A percentile compares a stretch with the other conserved stretches of the same genome.
Evolutionary conservation across 805 yeast genomes (phyloP).

Genomic region (Metschnikowia cubensis): DNA sequence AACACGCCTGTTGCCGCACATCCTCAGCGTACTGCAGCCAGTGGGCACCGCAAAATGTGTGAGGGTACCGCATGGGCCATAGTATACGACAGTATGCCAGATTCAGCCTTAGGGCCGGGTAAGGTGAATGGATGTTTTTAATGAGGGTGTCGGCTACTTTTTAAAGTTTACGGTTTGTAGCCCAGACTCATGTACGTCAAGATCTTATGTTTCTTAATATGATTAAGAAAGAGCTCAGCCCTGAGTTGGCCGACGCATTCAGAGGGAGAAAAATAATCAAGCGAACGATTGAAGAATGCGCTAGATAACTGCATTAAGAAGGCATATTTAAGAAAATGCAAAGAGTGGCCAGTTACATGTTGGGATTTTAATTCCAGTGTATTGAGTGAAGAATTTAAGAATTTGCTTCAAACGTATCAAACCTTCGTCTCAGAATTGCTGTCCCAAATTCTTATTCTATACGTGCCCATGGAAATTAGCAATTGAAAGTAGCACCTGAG

Average conservation of each 20-base stretch:
- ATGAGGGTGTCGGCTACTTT: no score
- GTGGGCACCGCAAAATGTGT: conserved; percentile 8
- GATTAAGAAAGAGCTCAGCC: background rate
- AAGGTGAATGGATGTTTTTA: no score
- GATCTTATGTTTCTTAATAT: background rate
- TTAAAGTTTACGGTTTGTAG: background rate
- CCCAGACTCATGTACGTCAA: background rate
- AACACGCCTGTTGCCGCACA: conserved; percentile 14
- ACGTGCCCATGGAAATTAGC: no score
- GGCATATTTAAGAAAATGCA: background rate
- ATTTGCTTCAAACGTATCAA: background rate
- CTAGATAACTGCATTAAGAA: background rate
- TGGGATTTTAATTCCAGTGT: no score
- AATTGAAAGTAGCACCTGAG: no score
- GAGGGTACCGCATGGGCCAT: conserved; percentile 4
- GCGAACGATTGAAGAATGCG: background rate
- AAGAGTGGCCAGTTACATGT: background rate
- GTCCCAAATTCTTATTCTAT: no score
- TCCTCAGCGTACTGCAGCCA: conserved; percentile 8
- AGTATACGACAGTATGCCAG: background rate
- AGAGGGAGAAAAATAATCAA: background rate
- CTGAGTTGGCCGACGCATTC: background rate
- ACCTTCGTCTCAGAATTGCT: no score
- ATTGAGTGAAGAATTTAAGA: background rate
- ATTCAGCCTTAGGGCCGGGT: no score